These are phyloP conservation scores for Salix dunnii DNA, from an alignment of 345 rosid species.

Conservation along the genomic window DNA sequence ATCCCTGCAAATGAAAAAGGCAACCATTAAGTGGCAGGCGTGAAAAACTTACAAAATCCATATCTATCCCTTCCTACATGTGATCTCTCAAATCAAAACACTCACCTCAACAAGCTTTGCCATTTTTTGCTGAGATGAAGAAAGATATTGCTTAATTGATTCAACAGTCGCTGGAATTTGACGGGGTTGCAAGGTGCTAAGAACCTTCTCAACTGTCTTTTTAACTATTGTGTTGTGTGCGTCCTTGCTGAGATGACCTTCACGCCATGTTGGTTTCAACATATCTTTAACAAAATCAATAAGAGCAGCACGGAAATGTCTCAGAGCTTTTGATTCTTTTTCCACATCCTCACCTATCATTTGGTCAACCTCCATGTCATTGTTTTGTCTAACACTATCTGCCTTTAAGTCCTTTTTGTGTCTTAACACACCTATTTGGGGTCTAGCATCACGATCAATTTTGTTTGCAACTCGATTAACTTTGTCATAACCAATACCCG, in stretches of 20 bases:
- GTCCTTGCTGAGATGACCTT: conserved; percentile 77
- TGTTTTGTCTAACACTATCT: conserved; percentile 29
- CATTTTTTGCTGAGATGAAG: conserved; percentile 48
- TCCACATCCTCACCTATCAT: conserved; percentile 41
- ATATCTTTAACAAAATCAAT: conserved; percentile 63
- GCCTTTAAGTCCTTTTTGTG: conserved; percentile 33
- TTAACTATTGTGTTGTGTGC: conserved; percentile 73
- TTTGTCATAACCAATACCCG: conserved; percentile 33
- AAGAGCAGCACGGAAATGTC: conserved; percentile 58
- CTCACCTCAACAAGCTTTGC: conserved; percentile 83
- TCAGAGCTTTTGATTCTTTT: conserved; percentile 50
- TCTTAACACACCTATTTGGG: conserved; percentile 40
- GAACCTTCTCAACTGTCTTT: conserved; percentile 70
- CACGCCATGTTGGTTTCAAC: conserved; percentile 81
- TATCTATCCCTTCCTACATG: background rate
- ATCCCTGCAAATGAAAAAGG: conserved; percentile 60
- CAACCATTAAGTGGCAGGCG: conserved; percentile 21
- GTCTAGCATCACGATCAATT: conserved; percentile 32
- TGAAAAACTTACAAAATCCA: conserved; percentile 7
- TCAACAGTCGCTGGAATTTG: conserved; percentile 56
- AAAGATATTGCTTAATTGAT: conserved; percentile 57
- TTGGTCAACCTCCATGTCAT: conserved; percentile 41
- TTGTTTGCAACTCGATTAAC: conserved; percentile 33
- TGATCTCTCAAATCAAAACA: conserved; percentile 16
- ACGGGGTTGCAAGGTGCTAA: conserved; percentile 50